Evolutionary conservation across 495 filamentous ascomycete genomes (phyloP).

Genomic region (Lepraria neglecta): DNA sequence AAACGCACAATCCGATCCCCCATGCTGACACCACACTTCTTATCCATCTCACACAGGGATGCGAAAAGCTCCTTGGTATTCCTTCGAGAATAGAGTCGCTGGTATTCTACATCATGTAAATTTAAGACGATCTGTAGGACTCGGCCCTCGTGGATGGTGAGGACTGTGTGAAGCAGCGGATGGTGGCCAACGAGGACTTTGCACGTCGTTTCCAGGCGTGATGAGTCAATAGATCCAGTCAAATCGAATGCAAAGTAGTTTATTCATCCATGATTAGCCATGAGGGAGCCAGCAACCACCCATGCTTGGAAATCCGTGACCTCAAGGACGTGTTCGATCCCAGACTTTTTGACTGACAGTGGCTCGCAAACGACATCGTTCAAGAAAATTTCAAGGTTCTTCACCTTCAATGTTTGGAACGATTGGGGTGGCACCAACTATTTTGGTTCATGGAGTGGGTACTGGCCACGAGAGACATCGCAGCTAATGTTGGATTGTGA

Average conservation of each 20-base stretch:
- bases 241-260: slow-evolving; percentile 56
- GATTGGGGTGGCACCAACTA: too few species aligned
- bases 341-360: slow-evolving; percentile 50
- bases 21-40: slow-evolving; percentile 49
- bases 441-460: too few species aligned
- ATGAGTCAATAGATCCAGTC: slow-evolving; percentile 41
- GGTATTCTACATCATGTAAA: slow-evolving; percentile 6
- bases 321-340: slow-evolving; percentile 53
- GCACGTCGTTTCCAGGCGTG: slow-evolving; percentile 42
- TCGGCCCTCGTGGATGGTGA: slow-evolving; percentile 49
- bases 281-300: slow-evolving; percentile 53
- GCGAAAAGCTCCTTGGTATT: slow-evolving; percentile 46
- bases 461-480: slow-evolving; percentile 36
- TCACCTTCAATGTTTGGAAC: not conserved
- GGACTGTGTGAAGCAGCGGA: slow-evolving; percentile 66
- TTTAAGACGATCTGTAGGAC: slow-evolving; percentile 48
- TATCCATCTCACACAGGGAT: slow-evolving; percentile 45
- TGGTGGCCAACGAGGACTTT: slow-evolving; percentile 45
- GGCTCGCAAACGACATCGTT: slow-evolving; percentile 47
- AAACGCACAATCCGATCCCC: slow-evolving; percentile 58
- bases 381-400: slow-evolving; percentile 40
- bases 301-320: slow-evolving; percentile 60
- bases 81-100: slow-evolving; percentile 50
- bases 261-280: slow-evolving; percentile 45
- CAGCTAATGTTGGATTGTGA: slow-evolving; percentile 39